Evolutionary conservation across 208 protist species (phyloP).

Genomic region (Trichomonas tenax): DNA sequence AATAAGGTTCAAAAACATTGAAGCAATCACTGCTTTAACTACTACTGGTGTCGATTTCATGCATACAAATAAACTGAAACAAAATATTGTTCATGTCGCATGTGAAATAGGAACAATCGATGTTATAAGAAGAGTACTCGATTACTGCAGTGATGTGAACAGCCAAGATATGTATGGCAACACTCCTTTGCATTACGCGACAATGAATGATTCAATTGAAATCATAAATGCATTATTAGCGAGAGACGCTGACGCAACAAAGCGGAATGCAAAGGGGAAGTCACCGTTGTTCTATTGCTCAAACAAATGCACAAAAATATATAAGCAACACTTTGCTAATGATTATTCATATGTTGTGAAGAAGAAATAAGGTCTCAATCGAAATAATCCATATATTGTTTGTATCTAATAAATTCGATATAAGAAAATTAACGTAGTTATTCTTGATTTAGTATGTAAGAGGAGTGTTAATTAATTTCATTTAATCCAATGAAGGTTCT

Average conservation of each 20-base stretch:
- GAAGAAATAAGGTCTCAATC: background rate
- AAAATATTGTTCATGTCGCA: background rate
- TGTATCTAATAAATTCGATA: too few relatives aligned
- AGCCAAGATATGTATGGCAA: background rate
- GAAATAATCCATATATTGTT: background rate
- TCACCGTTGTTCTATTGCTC: background rate
- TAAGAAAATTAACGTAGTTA: too few relatives aligned
- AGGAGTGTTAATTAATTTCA: too few relatives aligned
- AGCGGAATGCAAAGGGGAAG: background rate
- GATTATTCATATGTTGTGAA: background rate
- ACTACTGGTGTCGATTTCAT: background rate
- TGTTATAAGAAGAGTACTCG: background rate
- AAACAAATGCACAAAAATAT: background rate
- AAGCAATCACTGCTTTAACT: background rate
- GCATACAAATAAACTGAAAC: background rate
- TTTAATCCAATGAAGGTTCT: too few relatives aligned
- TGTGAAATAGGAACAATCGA: background rate
- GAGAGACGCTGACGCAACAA: background rate
- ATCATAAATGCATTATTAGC: background rate
- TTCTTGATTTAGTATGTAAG: too few relatives aligned
- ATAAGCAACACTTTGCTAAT: background rate
- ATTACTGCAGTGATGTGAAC: background rate
- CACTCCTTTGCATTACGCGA: background rate
- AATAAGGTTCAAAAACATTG: background rate
- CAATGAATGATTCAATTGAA: background rate